These are phyloP conservation scores for Arbutus unedo DNA, from an alignment of 148 eudicot genomes.

Conservation along the genomic window DNA sequence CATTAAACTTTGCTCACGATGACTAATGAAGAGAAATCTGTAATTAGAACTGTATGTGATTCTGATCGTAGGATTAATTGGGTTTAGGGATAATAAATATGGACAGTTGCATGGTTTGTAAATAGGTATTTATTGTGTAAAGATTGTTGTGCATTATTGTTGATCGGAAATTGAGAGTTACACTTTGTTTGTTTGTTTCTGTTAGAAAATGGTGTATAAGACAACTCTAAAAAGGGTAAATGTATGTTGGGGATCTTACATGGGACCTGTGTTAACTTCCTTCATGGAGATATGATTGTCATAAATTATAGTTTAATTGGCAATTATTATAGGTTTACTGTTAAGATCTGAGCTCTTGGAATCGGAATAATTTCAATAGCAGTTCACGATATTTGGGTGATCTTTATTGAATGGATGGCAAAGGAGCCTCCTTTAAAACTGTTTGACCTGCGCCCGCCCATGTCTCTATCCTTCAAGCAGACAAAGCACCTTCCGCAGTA, in stretches of 20 bases:
- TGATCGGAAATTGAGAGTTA: background rate
- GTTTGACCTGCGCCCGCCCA: background rate
- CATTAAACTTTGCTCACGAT: background rate
- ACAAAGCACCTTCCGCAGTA: background rate
- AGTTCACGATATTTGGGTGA: background rate
- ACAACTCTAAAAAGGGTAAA: background rate
- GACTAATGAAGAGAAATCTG: background rate
- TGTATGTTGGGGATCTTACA: background rate
- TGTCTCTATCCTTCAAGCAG: background rate
- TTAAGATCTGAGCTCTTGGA: background rate
- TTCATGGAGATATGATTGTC: background rate
- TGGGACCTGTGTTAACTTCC: background rate
- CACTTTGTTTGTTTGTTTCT: background rate
- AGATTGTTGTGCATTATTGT: background rate
- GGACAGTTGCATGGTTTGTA: background rate
- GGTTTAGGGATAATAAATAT: background rate
- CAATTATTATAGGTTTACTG: background rate
- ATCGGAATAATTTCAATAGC: background rate
- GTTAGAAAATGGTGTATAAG: background rate
- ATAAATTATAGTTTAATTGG: background rate
- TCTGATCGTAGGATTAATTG: background rate
- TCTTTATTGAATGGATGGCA: background rate
- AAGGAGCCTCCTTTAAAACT: background rate
- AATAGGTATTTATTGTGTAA: background rate
- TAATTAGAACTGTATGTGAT: background rate